Evolutionary conservation across 345 rosid species (phyloP).

Genomic region (Gossypium australe): DNA sequence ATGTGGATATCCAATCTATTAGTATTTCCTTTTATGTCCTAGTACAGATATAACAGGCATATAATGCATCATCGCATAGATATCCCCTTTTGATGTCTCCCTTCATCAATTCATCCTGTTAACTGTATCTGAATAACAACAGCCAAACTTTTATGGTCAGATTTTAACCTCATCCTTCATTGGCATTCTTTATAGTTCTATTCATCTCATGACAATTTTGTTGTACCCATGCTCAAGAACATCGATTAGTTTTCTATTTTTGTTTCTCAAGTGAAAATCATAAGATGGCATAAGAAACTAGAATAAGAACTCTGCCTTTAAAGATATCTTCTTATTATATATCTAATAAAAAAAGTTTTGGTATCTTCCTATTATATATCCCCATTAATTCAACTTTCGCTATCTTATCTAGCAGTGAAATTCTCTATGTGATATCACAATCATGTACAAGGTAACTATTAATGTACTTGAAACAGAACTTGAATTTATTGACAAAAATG

Average conservation of each 20-base stretch:
- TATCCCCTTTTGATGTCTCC: background rate
- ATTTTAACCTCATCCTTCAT: background rate
- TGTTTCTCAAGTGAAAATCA: background rate
- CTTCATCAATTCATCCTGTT: background rate
- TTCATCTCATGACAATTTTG: background rate
- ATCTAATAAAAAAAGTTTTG: background rate
- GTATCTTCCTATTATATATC: background rate
- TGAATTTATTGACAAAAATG: background rate
- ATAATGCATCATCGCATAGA: background rate
- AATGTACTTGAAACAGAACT: background rate
- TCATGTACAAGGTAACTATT: background rate
- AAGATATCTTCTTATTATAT: background rate
- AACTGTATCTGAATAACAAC: background rate
- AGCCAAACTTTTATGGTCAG: background rate
- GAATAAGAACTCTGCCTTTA: background rate
- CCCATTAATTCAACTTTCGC: background rate
- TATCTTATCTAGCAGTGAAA: background rate
- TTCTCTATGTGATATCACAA: background rate
- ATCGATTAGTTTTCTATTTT: background rate
- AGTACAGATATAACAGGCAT: background rate
- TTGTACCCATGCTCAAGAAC: background rate
- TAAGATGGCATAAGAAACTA: background rate
- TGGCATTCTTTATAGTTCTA: background rate
- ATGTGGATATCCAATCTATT: background rate
- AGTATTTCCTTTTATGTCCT: background rate